phyloP scores from a whole-genome alignment of 805 yeast genomes.

The Ogataea pini region DNA sequence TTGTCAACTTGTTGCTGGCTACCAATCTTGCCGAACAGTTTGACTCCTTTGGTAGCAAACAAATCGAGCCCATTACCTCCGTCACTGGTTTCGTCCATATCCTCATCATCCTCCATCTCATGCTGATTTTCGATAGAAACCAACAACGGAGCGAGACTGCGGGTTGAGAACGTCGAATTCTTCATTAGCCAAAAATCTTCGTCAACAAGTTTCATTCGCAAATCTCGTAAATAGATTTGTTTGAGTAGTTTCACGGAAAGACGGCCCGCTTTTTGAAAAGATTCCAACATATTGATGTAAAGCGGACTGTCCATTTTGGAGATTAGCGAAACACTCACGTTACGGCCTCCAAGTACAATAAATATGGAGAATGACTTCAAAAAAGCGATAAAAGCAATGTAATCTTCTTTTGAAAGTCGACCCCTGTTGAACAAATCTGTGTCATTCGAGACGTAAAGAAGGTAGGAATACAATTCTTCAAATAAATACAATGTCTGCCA shows the following conservation, averaged over 20 bases:
- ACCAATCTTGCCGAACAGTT: constrained; percentile 18
- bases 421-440: constrained; percentile 51
- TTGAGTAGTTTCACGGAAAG: constrained; percentile 55
- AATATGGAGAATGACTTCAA: constrained; percentile 52
- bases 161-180: constrained; percentile 16
- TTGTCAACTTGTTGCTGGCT: constrained; percentile 33
- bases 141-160: constrained; percentile 24
- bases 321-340: constrained; percentile 10
- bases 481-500: constrained; percentile 48
- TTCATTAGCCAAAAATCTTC: constrained; percentile 54
- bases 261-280: constrained; percentile 22
- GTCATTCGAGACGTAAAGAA: constrained; percentile 69
- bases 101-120: constrained; percentile 10
- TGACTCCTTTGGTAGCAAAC: constrained; percentile 11
- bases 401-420: constrained; percentile 42
- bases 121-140: constrained; percentile 22
- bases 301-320: constrained; percentile 10
- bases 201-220: constrained; percentile 56
- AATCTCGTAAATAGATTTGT: constrained; percentile 65
- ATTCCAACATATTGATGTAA: constrained; percentile 14
- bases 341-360: constrained; percentile 27
- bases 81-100: constrained; percentile 1
- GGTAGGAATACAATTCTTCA: constrained; percentile 64
- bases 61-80: constrained; percentile 12
- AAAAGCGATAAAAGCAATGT: constrained; percentile 44